Conservation (phyloP, 148 eudicot species). For the Dianthus caryophyllus region DNA sequence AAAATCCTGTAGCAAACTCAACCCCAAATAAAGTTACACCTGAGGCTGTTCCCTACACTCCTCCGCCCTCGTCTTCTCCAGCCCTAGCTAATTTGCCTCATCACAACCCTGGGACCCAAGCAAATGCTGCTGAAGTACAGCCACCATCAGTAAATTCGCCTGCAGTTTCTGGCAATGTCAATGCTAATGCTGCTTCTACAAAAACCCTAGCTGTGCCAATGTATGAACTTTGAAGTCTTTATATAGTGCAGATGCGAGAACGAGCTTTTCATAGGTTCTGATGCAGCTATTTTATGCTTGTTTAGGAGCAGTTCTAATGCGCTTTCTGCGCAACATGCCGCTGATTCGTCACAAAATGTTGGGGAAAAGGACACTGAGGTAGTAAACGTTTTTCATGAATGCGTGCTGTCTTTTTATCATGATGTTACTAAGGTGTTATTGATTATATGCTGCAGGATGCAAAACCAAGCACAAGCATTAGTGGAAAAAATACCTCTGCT, state of each 20-base stretch:
- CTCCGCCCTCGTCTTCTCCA: conserved; percentile 34
- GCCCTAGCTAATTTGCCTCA: conserved; percentile 26
- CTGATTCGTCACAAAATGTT: conserved; percentile 28
- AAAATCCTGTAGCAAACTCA: conserved; percentile 30
- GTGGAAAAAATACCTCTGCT: conserved; percentile 33
- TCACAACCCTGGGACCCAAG: conserved; percentile 27
- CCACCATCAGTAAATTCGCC: conserved; percentile 32
- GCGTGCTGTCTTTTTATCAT: not conserved
- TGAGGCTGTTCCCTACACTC: conserved; percentile 31
- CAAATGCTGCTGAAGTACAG: conserved; percentile 31
- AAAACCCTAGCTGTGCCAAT: conserved; percentile 33
- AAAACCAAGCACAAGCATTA: conserved; percentile 32
- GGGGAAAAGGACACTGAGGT: conserved; percentile 51
- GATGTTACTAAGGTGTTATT: not conserved
- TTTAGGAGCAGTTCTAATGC: conserved; percentile 37
- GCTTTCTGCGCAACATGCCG: conserved; percentile 38
- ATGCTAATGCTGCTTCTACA: conserved; percentile 20
- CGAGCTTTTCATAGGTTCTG: not conserved
- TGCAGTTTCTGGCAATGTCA: conserved; percentile 32
- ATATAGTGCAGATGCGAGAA: not conserved
- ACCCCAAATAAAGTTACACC: conserved; percentile 51
- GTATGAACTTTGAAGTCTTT: conserved; percentile 32
- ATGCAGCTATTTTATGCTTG: conserved; percentile 14
- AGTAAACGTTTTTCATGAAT: not conserved
- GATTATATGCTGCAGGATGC: conserved; percentile 45